These are phyloP conservation scores for Colletotrichum lupini DNA, from an alignment of 2,329 filamentous ascomycete species.

Conservation along the genomic window DNA sequence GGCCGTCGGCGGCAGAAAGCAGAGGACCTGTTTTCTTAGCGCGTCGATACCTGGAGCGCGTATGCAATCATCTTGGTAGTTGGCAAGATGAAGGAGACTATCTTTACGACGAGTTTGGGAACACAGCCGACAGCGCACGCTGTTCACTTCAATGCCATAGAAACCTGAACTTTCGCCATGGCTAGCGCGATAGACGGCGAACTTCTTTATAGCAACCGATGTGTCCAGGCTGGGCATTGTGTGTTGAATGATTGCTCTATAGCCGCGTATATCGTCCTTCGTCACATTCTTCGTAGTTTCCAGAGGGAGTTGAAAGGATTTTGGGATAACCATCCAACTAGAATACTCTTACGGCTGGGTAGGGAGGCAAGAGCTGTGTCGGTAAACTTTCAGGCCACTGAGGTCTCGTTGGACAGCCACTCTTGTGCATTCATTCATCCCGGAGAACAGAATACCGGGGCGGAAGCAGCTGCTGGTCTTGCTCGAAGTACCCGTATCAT, in stretches of 20 bases:
- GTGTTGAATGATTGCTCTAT: neutral
- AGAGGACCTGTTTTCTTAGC: conserved; percentile 76
- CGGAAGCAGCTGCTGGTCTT: neutral
- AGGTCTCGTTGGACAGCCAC: neutral
- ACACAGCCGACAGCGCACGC: neutral
- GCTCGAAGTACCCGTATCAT: neutral
- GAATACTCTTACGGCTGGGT: neutral
- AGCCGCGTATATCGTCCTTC: neutral
- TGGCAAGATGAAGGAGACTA: too few species aligned
- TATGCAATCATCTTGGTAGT: neutral
- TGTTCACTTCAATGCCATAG: neutral
- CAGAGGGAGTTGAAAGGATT: neutral
- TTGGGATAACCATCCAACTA: neutral
- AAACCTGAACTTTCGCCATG: neutral
- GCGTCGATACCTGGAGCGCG: neutral
- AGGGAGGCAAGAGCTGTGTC: neutral
- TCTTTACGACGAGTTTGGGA: neutral
- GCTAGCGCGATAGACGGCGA: neutral
- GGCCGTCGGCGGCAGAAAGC: conserved; percentile 72
- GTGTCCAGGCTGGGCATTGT: neutral
- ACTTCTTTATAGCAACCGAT: neutral
- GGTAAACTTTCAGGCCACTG: neutral
- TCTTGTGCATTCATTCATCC: neutral
- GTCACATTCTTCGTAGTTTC: neutral
- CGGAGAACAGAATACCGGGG: neutral